Evolutionary conservation across 148 eudicot species (phyloP), one percentile per base, ranked within the genome.

Genomic region (Suaeda aralocaspica): DNA sequence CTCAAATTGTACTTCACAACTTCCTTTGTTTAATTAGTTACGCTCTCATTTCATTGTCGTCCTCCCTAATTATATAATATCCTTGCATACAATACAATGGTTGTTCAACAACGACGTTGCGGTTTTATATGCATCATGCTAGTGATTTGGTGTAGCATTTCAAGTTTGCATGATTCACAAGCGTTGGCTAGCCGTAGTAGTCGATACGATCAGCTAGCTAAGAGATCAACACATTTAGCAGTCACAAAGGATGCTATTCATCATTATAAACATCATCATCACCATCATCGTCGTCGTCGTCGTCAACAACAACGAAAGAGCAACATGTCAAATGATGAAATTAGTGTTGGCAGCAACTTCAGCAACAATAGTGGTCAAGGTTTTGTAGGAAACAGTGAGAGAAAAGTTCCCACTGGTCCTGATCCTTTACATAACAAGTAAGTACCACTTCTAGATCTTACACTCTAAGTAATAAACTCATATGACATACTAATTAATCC

Each of bases 391-490:
- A 76, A 76, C 45, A 55, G 42, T 36, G 25, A 83, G 1, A 79
- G 89, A 69, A 72, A 59, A 55, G 81, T 86, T 5, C 89, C 89
- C 22, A 83, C 85, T 31, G 76, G 78, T 70, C 83, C 89, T 59
- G 85, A 86, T 64, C 87, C 89, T 5, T 73, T 86, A 33, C 89
- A 86, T 72, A 86, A 86, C 76, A 72, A 83, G 81, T 80, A 68
- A 52, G 15, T 39, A 41, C 0, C 16, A 2, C 25, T 25, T 30
- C 59, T 50, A 24, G 22, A 15, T 9, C 12, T 11, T 13, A 15
- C 8, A 0, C 2, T 9, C 13, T 42, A 5, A 42, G 9, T 42
- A n/a, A n/a, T n/a, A n/a, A n/a, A n/a, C n/a, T n/a, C n/a, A n/a
- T n/a, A n/a, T n/a, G n/a, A n/a, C n/a, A n/a, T n/a, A n/a, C n/a